Evolutionary conservation across 228 moss, liverwort and hornwort genomes (phyloP), one percentile per base, ranked within the genome.

Genomic region (Sphagnum magellanicum): DNA sequence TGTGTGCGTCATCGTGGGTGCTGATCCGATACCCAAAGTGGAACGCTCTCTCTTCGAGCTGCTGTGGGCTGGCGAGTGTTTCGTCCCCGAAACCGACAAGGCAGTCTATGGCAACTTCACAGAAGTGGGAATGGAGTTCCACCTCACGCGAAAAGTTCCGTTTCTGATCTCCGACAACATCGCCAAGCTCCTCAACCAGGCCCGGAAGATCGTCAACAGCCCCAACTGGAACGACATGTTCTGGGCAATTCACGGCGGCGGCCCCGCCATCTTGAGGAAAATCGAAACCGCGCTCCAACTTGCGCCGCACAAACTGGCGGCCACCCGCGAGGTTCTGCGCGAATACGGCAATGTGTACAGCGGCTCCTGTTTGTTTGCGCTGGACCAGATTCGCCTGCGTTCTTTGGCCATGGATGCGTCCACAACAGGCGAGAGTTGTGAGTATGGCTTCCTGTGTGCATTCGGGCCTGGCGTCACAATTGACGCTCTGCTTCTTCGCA

Each of bases 271-370:
- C 14, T 49, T 74, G 6, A 67, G 68, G 49, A 67, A 74, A 51
- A 67, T 74, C 16, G 73, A 74, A 60, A 60, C 67, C 4, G 67
- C 67, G 61, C 32, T 74, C 3, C 60, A 68, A 50, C 12, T 74
- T 10, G 63, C 67, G 14, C 59, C 67, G 10, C 6, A 47, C 2
- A 74, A 67, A 11, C 46, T 74, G 6, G 60, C 51, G 16, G 73
- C 51, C 10, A 74, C 67, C 48, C 67, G 73, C 32, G 73, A 74
- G n/a, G 17, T 68, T 17, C 32, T 74, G 61, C 15, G 67, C 4
- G 67, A 74, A 5, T 74, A 74, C 52, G 73, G 73, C 52, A 74
- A 74, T 50, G 67, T 74, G 73, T 74, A 67, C 0, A 74, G 73
- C 50, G 59, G 63, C 1, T 67, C 73, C 0, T 60, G 67, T 0